Base-by-base conservation (phyloP, 192 early-diverging fungal species). In the Coemansia sp. region DNA sequence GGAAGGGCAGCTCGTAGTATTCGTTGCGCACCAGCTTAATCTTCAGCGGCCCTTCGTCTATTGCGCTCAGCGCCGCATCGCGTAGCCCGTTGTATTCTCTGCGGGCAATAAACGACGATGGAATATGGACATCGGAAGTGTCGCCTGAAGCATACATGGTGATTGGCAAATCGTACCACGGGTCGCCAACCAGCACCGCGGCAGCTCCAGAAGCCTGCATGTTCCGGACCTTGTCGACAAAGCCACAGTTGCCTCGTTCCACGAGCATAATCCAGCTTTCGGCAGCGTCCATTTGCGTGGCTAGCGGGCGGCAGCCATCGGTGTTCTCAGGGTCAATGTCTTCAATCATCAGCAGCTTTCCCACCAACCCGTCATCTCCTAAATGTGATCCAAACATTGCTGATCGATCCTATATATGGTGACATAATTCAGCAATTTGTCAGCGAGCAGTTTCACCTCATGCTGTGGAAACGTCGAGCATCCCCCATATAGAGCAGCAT, bases 161-260 rank as follows among this genome's bases (percentile, higher is more conserved):
- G 51, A 94, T 86, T 36, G 93, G 83, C 38, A 84, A 69, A 39
- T 82, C 80, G n/a, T 79, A 79, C 56, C 82, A 80, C 21, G 80
- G 76, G 63, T 97, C 93, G 14, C 93, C 94, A 12, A 98, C 91
- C 20, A 94, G 80, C 15, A 97, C 93, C 1, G 87, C 91, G 10
- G 80, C 78, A 1, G 91, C 91, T 20, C 93, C 93, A 32, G 84
- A 83, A 6, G 59, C 67, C 76, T 98, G 92, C 92, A 96, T 93
- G 28, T 86, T 84, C 36, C 92, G 80, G 9, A 98, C 87, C 70
- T 98, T 98, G 6, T 91, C 87, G 34, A 89, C 81, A 60, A 98
- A 98, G 0, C 87, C 79, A 64, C 96, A 98, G 16, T 81, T 78
- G 42, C 94, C 96, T 46, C 96, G 85, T 54, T 89, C 83, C 3